Conservation (phyloP, 495 filamentous ascomycete species). For the Talaromyces adpressus region DNA sequence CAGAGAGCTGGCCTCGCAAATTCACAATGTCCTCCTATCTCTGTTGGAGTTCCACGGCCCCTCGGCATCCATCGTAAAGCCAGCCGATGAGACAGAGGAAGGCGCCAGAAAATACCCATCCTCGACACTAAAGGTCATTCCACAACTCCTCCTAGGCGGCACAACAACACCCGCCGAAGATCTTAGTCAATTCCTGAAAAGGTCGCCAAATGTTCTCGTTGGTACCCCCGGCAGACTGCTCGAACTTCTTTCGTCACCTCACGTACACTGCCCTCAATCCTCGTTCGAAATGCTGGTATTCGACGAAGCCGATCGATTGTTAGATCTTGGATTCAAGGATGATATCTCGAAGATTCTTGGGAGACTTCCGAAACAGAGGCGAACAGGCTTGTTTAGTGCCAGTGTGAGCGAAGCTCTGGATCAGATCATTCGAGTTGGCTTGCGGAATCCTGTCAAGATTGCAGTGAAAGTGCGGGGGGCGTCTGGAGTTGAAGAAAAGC, state of each 20-base stretch:
- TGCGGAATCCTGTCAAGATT: constrained; percentile 91
- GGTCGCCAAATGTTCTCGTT: constrained; percentile 79
- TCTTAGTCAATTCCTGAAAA: constrained; percentile 68
- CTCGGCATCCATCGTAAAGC: constrained; percentile 57
- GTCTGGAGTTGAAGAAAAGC: constrained; percentile 67
- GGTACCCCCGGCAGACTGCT: constrained; percentile 83
- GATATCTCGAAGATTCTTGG: constrained; percentile 79
- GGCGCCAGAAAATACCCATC: constrained; percentile 41
- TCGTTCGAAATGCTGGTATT: constrained; percentile 86
- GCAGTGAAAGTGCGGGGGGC: constrained; percentile 83
- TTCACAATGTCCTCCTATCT: constrained; percentile 70
- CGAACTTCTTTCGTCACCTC: constrained; percentile 81
- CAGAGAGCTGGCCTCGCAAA: constrained; percentile 86
- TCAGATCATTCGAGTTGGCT: constrained; percentile 82
- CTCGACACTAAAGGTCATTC: constrained; percentile 54
- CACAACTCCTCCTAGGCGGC: constrained; percentile 87
- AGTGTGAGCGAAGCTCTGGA: constrained; percentile 87
- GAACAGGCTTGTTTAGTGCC: constrained; percentile 91
- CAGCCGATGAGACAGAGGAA: constrained; percentile 44
- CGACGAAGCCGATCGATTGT: constrained; percentile 86
- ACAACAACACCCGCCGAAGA: constrained; percentile 78
- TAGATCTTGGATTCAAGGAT: constrained; percentile 94
- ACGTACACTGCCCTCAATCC: constrained; percentile 82
- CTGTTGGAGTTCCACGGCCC: constrained; percentile 75
- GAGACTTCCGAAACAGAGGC: constrained; percentile 81